Evolutionary conservation across 352 stramenopile species (phyloP).

Genomic region (Globisporangium nunn): DNA sequence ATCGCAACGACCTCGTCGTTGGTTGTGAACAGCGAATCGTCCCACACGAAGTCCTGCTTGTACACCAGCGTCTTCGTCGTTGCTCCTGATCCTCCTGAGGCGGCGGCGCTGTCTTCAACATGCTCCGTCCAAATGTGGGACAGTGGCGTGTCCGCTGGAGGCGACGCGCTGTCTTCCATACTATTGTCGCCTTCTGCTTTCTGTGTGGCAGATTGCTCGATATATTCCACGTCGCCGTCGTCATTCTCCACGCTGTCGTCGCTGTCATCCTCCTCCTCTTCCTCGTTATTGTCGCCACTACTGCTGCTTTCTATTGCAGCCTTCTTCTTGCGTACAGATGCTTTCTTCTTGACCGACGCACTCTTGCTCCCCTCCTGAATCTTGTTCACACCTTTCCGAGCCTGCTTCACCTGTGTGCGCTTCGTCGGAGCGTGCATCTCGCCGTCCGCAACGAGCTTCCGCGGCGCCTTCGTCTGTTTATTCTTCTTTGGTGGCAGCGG

Average conservation of each 20-base stretch:
- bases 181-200: neutral
- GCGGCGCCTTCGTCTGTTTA: neutral
- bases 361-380: neutral
- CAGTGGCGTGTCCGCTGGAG: conserved; percentile 22
- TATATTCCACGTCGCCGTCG: conserved; percentile 12
- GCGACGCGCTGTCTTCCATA: neutral
- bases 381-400: neutral
- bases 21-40: conserved; percentile 54
- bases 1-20: neutral
- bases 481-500: neutral
- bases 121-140: conserved; percentile 50
- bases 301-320: neutral
- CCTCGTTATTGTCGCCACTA: conserved; percentile 3
- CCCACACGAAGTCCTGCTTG: conserved; percentile 71
- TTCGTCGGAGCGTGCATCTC: neutral
- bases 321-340: neutral
- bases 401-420: neutral
- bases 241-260: conserved; percentile 1
- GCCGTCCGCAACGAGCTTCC: neutral
- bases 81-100: conserved; percentile 1
- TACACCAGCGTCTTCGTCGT: conserved; percentile 23
- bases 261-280: conserved; percentile 7
- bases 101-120: conserved; percentile 3
- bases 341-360: neutral
- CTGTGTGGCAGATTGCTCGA: conserved; percentile 1